Base-by-base conservation (phyloP, 2,329 filamentous ascomycete species). In the Neoscytalidium dimidiatum region DNA sequence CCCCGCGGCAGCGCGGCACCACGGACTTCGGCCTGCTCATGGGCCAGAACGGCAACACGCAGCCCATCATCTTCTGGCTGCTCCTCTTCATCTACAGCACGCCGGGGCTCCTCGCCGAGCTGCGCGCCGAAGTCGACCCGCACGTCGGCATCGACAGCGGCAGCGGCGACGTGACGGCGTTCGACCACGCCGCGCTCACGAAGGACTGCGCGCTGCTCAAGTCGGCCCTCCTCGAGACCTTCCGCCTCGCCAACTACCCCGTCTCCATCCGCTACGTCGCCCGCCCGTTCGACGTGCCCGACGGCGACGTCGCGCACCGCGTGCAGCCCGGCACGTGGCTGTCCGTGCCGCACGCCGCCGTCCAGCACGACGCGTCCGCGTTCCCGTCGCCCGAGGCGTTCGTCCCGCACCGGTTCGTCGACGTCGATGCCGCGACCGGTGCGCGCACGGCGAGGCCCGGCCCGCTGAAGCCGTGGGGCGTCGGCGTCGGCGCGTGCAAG, bases 41-140 rank as follows among this genome's bases (percentile, higher is more conserved):
- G 84, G 83, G 83, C 9, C 75, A 84, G 71, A 83, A 85, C 68
- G 82, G 81, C 17, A 85, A 87, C 67, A 78, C 82, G 3, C 65
- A 66, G 41, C 65, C 82, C 3, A 71, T 86, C 11, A 69, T 78
- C 13, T 78, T 78, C 61, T 79, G 77, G 77, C 72, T 79, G 65
- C 64, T 77, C 31, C 70, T 72, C 46, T 72, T 71, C 26, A 74
- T 78, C 43, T 77, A 75, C 29, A 19, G 48, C 19, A 60, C 49
- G 31, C 60, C 56, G 17, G 57, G 48, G 19, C 17, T 66, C 66
- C 76, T 29, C 67, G 68, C 69, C 4, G 68, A 68, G 60, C 67
- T 79, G 13, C 73, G 77, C 1, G 71, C 73, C 23, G 77, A 79
- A 62, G 73, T 76, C 14, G 70, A 69, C 9, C 73, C 77, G 0